Conservation (phyloP, 1,284 basidiomycete species). For the Cryptococcus neoformans region DNA sequence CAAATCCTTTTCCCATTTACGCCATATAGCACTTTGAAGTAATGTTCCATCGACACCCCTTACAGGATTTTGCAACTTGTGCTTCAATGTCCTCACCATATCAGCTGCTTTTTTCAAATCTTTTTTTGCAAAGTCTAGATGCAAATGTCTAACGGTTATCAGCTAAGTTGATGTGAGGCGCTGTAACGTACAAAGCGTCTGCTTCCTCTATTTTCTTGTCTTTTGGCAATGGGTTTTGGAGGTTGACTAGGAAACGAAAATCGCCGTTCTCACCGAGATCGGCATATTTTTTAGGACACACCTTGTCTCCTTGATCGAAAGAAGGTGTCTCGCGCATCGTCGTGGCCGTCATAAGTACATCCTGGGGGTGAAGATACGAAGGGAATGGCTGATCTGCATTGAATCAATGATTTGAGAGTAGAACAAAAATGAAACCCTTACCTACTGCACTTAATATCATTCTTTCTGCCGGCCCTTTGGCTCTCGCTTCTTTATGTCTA, state of each 20-base stretch:
- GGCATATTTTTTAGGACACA: neutral
- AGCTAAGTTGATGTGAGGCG: neutral
- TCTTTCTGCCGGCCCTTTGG: neutral
- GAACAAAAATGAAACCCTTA: neutral
- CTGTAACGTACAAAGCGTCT: neutral
- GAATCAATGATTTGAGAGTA: too few relatives aligned
- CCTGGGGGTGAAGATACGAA: neutral
- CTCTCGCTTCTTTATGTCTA: constrained; percentile 1
- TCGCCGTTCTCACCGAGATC: neutral
- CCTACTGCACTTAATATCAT: neutral
- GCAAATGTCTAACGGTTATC: neutral
- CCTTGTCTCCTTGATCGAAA: neutral
- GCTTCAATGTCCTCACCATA: neutral
- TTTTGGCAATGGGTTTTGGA: neutral
- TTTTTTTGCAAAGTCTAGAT: neutral
- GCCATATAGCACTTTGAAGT: constrained; percentile 5
- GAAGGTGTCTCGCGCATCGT: constrained; percentile 4
- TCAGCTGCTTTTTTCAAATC: neutral
- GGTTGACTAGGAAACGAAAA: neutral
- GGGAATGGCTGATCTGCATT: neutral
- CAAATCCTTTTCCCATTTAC: constrained; percentile 5
- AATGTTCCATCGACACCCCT: neutral
- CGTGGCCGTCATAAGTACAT: constrained; percentile 3
- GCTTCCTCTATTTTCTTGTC: neutral
- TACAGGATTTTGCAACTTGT: neutral